Percentiles rank a stretch among this genome's conserved stretches.
These are phyloP conservation scores for Oryza meyeriana DNA, from an alignment of 176 grass and related monocot genomes.

Conservation along the genomic window DNA sequence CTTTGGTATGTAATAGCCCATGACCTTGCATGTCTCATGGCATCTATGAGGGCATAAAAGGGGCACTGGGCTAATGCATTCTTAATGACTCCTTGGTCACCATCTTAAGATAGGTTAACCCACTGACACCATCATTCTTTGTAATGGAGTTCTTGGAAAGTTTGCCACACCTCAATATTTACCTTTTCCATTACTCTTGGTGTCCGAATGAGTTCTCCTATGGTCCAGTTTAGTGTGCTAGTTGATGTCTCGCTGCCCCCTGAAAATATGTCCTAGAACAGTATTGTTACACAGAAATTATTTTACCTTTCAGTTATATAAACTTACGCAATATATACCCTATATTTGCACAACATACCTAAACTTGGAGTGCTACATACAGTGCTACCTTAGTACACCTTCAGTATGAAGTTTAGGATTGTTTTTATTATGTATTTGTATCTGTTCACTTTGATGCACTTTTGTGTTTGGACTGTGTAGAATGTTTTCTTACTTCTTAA, in stretches of 20 bases:
- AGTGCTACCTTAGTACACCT: too few relatives aligned
- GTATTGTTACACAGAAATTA: too few relatives aligned
- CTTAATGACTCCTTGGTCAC: neutral
- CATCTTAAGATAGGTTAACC: neutral
- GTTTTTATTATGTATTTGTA: too few relatives aligned
- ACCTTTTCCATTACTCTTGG: neutral
- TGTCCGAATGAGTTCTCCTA: neutral
- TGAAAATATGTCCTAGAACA: neutral
- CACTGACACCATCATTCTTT: neutral
- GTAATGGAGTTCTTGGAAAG: neutral
- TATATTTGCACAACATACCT: too few relatives aligned
- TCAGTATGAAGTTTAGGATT: too few relatives aligned
- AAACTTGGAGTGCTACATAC: too few relatives aligned
- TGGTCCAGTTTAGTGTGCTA: neutral
- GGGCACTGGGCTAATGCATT: neutral
- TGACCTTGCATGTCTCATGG: neutral
- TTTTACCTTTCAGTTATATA: too few relatives aligned
- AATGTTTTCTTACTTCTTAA: too few relatives aligned
- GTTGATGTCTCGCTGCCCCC: constrained; percentile 16
- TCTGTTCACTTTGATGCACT: too few relatives aligned
- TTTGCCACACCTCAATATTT: neutral
- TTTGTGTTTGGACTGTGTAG: too few relatives aligned
- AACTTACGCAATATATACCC: too few relatives aligned
- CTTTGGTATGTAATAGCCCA: constrained; percentile 18
- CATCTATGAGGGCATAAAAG: neutral